These are phyloP conservation scores for Globisporangium irregulare DNA, from an alignment of 352 stramenopile genomes.

Conservation along the genomic window DNA sequence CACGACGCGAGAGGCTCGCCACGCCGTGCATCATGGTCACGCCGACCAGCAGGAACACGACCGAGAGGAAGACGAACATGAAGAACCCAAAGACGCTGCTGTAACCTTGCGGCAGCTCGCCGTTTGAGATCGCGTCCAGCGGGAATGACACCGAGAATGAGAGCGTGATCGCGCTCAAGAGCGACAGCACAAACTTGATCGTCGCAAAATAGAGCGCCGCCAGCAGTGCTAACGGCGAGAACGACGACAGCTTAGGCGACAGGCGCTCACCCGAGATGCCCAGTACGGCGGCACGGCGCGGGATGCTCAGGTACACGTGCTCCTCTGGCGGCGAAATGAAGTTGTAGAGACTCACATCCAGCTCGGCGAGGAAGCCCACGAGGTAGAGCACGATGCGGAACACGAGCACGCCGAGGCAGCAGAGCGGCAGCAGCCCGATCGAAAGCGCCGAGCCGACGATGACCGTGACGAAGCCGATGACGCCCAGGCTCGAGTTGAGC, in stretches of 20 bases:
- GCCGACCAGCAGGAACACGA: constrained; percentile 46
- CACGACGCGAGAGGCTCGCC: constrained; percentile 35
- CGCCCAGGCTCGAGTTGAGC: constrained; percentile 50
- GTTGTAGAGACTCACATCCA: constrained; percentile 65
- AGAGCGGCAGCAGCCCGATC: constrained; percentile 46
- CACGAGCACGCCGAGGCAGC: constrained; percentile 48
- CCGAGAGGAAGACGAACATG: constrained; percentile 42
- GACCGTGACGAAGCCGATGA: constrained; percentile 40
- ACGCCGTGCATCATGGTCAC: constrained; percentile 54
- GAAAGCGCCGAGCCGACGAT: constrained; percentile 33
- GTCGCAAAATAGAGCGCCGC: constrained; percentile 61
- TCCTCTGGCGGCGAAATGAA: constrained; percentile 51
- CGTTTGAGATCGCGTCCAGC: constrained; percentile 30
- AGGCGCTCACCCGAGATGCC: constrained; percentile 50
- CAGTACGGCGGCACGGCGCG: constrained; percentile 27
- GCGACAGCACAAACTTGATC: constrained; percentile 51
- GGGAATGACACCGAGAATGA: constrained; percentile 57
- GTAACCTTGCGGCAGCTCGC: constrained; percentile 40
- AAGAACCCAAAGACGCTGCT: constrained; percentile 35
- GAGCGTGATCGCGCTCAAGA: constrained; percentile 49
- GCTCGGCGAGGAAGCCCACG: constrained; percentile 47
- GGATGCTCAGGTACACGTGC: constrained; percentile 44
- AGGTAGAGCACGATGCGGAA: constrained; percentile 55
- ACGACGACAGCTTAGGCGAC: constrained; percentile 40
- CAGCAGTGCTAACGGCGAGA: constrained; percentile 38